Base-by-base conservation (phyloP, 2,329 filamentous ascomycete species). In the Hymenoscyphus scutula region DNA sequence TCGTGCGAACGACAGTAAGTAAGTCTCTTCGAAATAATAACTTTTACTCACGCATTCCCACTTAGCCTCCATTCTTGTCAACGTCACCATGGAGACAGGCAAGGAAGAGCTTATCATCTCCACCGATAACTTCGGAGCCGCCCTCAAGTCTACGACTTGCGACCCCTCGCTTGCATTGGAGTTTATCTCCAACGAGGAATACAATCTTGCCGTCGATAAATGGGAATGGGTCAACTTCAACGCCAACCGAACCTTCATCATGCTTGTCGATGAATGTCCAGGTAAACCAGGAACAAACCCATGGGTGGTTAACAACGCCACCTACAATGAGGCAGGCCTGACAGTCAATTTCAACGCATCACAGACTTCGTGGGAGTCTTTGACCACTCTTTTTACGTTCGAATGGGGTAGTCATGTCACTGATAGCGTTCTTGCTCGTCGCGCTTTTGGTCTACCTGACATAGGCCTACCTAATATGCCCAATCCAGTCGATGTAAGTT, bases 151-250 rank as follows among this genome's bases (percentile, higher is more conserved):
- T 23, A 58, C 38, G 29, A 58, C 19, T 1, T 58, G 56, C 38
- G 56, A 58, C 10, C 56, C 56, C 29, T 23, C 34, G 7, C 56
- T 58, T 32, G 15, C 56, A 8, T 58, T 58, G 25, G 32, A 27
- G 17, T 58, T 58, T 29, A 19, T 13, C 30, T 45, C 34, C 7
- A 58, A 58, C 25, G 34, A 23, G 38, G 56, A 45, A 48, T 58
- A 58, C 38, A 48, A 58, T 51, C 29, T 29, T 23, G 34, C 56
- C 23, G 23, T 58, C 38, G 56, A 58, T 27, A 48, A 30, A 32
- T 58, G 56, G 56, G 56, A 58, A 23, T 58, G 56, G 56, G 56
- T 58, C 7, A 58, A 58, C 45, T 58, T 58, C 56, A 48, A 58
- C 29, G 23, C 56, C 32, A 29, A 58, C 17, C 56, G 56, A 51